Conservation (phyloP, 2,329 filamentous ascomycete genomes). For the Drechslerella dactyloides region DNA sequence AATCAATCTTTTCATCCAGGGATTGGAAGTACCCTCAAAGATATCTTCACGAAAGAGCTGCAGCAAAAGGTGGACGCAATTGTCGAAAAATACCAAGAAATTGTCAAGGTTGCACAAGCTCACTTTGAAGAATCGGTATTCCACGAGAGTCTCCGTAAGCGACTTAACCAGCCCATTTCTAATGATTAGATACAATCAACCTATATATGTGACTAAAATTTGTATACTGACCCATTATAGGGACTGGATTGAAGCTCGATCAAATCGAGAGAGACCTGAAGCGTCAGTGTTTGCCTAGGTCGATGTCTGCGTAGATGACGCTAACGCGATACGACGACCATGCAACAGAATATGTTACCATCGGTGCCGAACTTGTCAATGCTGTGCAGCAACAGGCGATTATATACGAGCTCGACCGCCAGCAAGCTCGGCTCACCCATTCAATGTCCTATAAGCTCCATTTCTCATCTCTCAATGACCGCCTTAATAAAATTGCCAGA, state of each 20-base stretch:
- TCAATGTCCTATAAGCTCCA: conserved; percentile 12
- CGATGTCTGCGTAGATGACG: too few relatives aligned
- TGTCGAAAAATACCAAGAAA: conserved; percentile 14
- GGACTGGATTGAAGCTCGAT: conserved; percentile 20
- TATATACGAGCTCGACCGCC: conserved; percentile 21
- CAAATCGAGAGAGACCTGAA: conserved; percentile 12
- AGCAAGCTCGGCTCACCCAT: conserved; percentile 5
- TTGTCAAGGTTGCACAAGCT: conserved; percentile 18
- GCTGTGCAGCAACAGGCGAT: conserved; percentile 15
- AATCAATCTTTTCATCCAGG: conserved; percentile 7
- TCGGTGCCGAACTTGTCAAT: conserved; percentile 14
- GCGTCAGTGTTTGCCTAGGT: conserved; percentile 11
- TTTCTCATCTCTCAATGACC: conserved; percentile 14
- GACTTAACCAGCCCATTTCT: not conserved
- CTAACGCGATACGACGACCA: too few relatives aligned
- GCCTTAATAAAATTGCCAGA: conserved; percentile 14
- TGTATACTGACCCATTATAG: not conserved
- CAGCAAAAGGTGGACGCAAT: conserved; percentile 26
- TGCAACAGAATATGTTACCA: conserved; percentile 13
- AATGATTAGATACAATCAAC: not conserved
- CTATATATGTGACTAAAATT: not conserved
- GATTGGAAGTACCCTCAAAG: conserved; percentile 20
- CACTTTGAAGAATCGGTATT: conserved; percentile 33
- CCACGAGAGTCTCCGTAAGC: conserved; percentile 22
- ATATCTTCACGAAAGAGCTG: conserved; percentile 27